Base-by-base conservation (phyloP, 2,329 filamentous ascomycete species). In the Paramyrothecium roridum region DNA sequence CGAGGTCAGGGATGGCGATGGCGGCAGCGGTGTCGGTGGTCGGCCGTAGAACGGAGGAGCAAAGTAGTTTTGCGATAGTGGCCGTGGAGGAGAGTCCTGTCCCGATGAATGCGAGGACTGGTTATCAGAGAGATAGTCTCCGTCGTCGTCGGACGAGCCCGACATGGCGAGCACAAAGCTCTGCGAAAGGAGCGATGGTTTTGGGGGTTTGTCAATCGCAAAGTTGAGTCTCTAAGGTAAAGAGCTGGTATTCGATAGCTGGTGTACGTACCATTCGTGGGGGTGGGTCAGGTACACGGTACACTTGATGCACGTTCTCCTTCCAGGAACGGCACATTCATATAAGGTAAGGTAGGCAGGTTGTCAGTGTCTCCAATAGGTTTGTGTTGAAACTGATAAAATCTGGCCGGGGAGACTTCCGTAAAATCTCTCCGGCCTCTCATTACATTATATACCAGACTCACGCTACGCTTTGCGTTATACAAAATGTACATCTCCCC, bases 11-110 rank as follows among this genome's bases (percentile, higher is more conserved):
- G 91, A 96, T 0, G 95, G 95, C 1, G 92, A 96, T 0, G 93
- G 93, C 0, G 95, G 95, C 0, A 98, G 80, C 3, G 95, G 93
- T 2, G 92, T 97, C 0, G 95, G 95, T n/a, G 95, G 95, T 3
- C 93, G 86, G 61, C 96, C 96, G 79, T 99, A 99, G 79, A 98
- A 98, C 17, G 95, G 95, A 23, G 95, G 95, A 51, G 82, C 82
- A 60, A 85, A 85, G 69, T 80, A 79, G 71, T 83, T 81, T 56
- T 79, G 80, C 50, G 76, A 77, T 20, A 77, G 69, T 12, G 76
- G 77, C 17, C 72, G 77, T 12, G 76, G 77, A 3, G 73, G 73
- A 8, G 72, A 70, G 47, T 72, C 70, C 48, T 71, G 67, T 46
- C 65, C 67, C 7, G 66, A 70, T 2, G 70, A 70, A 55, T 65